Evolutionary conservation across 2,329 filamentous ascomycete species (phyloP), one percentile per base, ranked within the genome.

Genomic region (Apiospora saccharicola): DNA sequence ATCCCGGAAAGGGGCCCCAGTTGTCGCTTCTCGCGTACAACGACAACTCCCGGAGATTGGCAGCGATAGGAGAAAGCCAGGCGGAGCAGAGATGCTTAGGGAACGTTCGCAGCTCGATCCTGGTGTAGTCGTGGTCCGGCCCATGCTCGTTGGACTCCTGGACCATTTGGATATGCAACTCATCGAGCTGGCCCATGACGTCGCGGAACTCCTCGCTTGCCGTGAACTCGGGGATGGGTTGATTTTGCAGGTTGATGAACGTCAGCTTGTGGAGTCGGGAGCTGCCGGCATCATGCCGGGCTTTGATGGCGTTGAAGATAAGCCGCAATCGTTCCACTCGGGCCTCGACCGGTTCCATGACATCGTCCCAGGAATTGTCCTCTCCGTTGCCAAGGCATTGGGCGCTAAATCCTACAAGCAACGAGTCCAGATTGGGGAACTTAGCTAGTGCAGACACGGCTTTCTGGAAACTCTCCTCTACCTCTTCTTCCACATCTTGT

Each of bases 61-160:
- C 51, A 24, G 51, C 51, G 12, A 53, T 53, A 1, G 51, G 51
- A 6, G 24, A 53, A 3, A 53, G 51, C 51, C 51, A 53, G 24
- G 24, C 24, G 12, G 51, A 53, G 16, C 51, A 53, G 4, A 53
- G 26, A 14, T 53, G 51, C 24, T 13, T 14, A 6, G 51, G 51
- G 51, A 53, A 53, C 24, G 51, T 53, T 16, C n/a, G 24, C 51
- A 53, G 51, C 24, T 53, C 51, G 24, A 53, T 16, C 24, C 6
- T 53, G 6, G 51, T 53, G 51, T 30, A 53, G 51, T 53, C 51
- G 51, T 53, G 51, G n/a, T 53, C 51, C 24, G 51, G 51, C 13
- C 51, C 51, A 3, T 53, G 51, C 13, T 53, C 24, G 24, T 53
- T 53, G 24, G 14, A 53, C 24, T 53, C 51, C 51, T 53, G 51